Evolutionary conservation across 2,329 filamentous ascomycete species (phyloP).

Genomic region (Alternaria dauci): DNA sequence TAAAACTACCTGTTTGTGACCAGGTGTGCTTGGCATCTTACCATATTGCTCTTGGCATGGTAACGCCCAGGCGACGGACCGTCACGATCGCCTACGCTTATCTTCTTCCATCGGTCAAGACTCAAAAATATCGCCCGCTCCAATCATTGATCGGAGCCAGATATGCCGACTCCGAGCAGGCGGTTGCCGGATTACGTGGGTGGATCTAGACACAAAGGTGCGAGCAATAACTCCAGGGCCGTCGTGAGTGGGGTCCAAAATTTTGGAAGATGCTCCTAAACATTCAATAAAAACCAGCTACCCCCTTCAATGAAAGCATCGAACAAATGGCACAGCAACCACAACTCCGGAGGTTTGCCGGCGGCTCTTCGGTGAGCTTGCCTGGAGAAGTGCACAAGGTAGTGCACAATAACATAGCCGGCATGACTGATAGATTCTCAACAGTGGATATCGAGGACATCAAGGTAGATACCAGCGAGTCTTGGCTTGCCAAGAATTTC

Average conservation of each 20-base stretch:
- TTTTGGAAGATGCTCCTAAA: not conserved
- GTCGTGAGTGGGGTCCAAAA: not conserved
- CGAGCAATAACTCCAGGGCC: not conserved
- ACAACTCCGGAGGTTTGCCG: not conserved
- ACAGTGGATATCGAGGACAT: constrained; percentile 4
- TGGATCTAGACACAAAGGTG: not conserved
- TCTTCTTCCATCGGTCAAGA: not conserved
- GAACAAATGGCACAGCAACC: not conserved
- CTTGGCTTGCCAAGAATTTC: not conserved
- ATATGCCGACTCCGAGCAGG: not conserved
- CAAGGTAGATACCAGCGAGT: not conserved
- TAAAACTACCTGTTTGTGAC: not conserved
- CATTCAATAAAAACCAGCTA: not conserved
- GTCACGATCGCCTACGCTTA: not conserved
- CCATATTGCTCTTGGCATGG: not conserved
- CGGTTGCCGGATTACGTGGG: not conserved
- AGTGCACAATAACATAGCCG: not conserved
- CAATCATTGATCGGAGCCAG: not conserved
- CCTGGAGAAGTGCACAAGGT: not conserved
- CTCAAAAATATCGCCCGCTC: not conserved
- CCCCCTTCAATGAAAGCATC: not conserved
- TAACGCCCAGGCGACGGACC: not conserved
- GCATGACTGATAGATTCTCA: not conserved
- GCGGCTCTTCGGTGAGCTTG: not conserved
- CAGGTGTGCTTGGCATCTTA: not conserved